These are phyloP conservation scores for Penicillium sp. DNA, from an alignment of 2,329 filamentous ascomycete genomes.

Conservation along the genomic window DNA sequence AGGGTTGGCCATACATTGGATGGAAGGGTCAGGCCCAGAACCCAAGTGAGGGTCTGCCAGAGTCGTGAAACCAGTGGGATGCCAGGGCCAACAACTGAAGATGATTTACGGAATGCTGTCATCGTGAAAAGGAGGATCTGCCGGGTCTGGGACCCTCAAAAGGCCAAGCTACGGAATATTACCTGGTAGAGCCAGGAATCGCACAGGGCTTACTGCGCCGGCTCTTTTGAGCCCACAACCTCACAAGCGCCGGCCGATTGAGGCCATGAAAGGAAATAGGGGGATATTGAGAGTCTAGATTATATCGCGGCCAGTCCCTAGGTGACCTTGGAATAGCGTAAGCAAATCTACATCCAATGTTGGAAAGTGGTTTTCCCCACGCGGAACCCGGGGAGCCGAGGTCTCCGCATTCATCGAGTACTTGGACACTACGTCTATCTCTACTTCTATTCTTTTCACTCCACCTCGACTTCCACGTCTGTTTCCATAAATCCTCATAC, in stretches of 20 bases:
- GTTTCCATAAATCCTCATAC: not conserved
- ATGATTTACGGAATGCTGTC: constrained; percentile 32
- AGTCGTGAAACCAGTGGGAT: constrained; percentile 44
- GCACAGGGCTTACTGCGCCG: not conserved
- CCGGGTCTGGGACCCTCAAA: not conserved
- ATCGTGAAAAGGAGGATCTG: not conserved
- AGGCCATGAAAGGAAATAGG: not conserved
- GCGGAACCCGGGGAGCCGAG: constrained; percentile 17
- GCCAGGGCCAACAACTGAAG: constrained; percentile 43
- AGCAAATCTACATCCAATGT: not conserved
- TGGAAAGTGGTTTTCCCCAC: not conserved
- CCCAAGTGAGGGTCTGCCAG: constrained; percentile 32
- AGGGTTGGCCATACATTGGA: constrained; percentile 60
- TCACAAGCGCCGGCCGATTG: not conserved
- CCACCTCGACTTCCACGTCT: not conserved
- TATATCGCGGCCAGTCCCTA: not conserved
- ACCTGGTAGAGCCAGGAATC: not conserved
- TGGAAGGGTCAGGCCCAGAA: constrained; percentile 47
- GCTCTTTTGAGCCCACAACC: not conserved
- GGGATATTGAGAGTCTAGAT: not conserved
- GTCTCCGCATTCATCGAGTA: constrained; percentile 23
- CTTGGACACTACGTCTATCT: not conserved
- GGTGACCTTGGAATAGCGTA: not conserved
- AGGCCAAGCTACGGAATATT: not conserved
- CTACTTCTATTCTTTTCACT: not conserved